These are phyloP conservation scores for Podospora conica DNA, from an alignment of 495 filamentous ascomycete genomes.

Conservation along the genomic window DNA sequence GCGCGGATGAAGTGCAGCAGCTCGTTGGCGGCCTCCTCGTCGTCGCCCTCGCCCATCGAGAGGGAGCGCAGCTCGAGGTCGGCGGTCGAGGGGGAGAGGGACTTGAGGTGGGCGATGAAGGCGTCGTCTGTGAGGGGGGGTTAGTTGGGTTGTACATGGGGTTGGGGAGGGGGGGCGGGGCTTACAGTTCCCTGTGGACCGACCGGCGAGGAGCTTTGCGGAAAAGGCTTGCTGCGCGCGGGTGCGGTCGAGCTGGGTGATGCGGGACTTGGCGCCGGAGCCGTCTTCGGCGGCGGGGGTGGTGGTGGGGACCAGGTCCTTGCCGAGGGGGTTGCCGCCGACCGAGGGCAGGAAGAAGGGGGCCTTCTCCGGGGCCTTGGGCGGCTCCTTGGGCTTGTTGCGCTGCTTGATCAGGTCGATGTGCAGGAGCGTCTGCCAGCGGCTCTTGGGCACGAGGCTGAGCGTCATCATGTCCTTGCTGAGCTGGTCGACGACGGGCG, in stretches of 20 bases:
- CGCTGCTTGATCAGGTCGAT: slow-evolving; percentile 85
- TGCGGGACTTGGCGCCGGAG: slow-evolving; percentile 28
- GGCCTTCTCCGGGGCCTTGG: slow-evolving; percentile 87
- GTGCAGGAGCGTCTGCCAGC: slow-evolving; percentile 90
- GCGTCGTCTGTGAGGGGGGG: slow-evolving; percentile 35
- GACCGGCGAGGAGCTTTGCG: slow-evolving; percentile 47
- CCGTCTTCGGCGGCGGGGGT: slow-evolving; percentile 15
- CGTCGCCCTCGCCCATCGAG: slow-evolving; percentile 35
- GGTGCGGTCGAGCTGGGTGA: slow-evolving; percentile 34
- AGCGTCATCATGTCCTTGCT: slow-evolving; percentile 75
- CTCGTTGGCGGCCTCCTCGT: slow-evolving; percentile 40
- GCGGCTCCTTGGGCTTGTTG: slow-evolving; percentile 89
- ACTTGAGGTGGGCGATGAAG: slow-evolving; percentile 71
- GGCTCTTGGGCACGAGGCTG: slow-evolving; percentile 77
- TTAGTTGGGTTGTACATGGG: slow-evolving; percentile 15
- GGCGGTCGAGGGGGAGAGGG: slow-evolving; percentile 69
- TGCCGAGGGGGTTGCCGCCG: slow-evolving; percentile 22
- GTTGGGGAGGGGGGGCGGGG: neutral
- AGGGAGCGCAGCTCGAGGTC: slow-evolving; percentile 87
- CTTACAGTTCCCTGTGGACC: slow-evolving; percentile 47
- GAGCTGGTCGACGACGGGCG: slow-evolving; percentile 64
- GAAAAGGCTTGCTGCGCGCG: slow-evolving; percentile 52
- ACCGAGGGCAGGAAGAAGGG: slow-evolving; percentile 91
- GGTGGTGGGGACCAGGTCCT: neutral
- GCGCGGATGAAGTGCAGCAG: slow-evolving; percentile 63